Evolutionary conservation across 2,329 filamentous ascomycete species (phyloP).

Genomic region (Trichophyton schoenleinii): DNA sequence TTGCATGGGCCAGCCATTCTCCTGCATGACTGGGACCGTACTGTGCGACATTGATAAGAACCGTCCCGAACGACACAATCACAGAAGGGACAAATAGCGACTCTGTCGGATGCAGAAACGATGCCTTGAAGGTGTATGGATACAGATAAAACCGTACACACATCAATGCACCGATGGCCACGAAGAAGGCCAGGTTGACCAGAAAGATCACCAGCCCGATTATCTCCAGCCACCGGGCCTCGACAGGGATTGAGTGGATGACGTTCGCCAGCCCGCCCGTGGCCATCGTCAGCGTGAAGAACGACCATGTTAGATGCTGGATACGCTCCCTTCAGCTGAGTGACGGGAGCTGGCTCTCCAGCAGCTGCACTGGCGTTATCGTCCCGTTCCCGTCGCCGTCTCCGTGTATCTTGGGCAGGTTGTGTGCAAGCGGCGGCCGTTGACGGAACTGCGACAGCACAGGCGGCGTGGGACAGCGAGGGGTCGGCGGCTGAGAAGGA

Average conservation of each 20-base stretch:
- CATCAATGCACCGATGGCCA: constrained; percentile 52
- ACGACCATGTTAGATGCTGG: constrained; percentile 60
- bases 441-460: constrained; percentile 8
- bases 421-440: constrained; percentile 1
- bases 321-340: constrained; percentile 44
- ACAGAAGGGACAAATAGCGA: constrained; percentile 63
- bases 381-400: not conserved
- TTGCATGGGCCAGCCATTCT: constrained; percentile 47
- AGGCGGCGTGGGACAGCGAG: constrained; percentile 5
- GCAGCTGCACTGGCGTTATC: not conserved
- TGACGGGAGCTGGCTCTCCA: constrained; percentile 13
- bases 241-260: constrained; percentile 28
- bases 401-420: not conserved
- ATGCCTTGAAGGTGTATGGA: constrained; percentile 57
- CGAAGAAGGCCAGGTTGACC: constrained; percentile 51
- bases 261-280: constrained; percentile 50
- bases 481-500: not conserved
- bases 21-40: constrained; percentile 55
- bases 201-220: constrained; percentile 51
- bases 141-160: constrained; percentile 55
- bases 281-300: constrained; percentile 59
- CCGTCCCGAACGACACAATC: constrained; percentile 57
- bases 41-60: constrained; percentile 65
- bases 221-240: constrained; percentile 30
- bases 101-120: constrained; percentile 65